phyloP scores from a whole-genome alignment of 306 rosid genomes.

The Citrullus mucosospermus region DNA sequence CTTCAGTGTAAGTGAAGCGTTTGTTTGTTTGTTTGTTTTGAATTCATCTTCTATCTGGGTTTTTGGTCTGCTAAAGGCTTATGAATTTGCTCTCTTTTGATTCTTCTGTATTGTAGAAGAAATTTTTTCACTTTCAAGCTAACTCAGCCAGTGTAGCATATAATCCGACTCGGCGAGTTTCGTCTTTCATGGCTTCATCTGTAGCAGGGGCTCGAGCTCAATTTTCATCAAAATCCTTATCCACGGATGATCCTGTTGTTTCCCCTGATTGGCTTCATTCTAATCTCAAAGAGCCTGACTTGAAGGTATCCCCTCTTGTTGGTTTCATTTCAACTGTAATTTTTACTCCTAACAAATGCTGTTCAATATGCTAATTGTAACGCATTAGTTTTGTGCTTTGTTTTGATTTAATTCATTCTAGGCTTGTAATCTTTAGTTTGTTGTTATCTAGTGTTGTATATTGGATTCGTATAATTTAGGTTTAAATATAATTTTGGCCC shows the following conservation, averaged over 20 bases:
- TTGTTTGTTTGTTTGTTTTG: neutral
- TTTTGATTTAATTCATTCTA: neutral
- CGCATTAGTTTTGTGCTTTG: neutral
- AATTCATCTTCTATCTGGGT: neutral
- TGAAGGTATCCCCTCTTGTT: slow-evolving; percentile 46
- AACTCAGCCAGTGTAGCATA: slow-evolving; percentile 21
- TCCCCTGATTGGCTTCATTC: slow-evolving; percentile 85
- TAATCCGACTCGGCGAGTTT: slow-evolving; percentile 22
- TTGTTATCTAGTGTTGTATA: neutral
- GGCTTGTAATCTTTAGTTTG: neutral
- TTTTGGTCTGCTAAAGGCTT: neutral
- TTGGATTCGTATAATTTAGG: neutral
- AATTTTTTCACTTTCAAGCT: slow-evolving; percentile 17
- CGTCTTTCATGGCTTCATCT: slow-evolving; percentile 57
- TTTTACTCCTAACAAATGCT: neutral
- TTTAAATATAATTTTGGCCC: too few relatives aligned
- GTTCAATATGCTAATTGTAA: neutral
- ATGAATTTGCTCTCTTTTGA: neutral
- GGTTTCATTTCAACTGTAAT: neutral
- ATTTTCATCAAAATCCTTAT: slow-evolving; percentile 43
- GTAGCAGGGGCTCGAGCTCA: slow-evolving; percentile 29
- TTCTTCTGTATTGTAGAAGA: slow-evolving; percentile 34
- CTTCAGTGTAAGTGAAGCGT: slow-evolving; percentile 31
- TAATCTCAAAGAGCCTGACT: slow-evolving; percentile 60
- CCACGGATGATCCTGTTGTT: slow-evolving; percentile 71